These are phyloP conservation scores for Acanthochlamys bracteata DNA, from an alignment of 106 monocot genomes.

Conservation along the genomic window DNA sequence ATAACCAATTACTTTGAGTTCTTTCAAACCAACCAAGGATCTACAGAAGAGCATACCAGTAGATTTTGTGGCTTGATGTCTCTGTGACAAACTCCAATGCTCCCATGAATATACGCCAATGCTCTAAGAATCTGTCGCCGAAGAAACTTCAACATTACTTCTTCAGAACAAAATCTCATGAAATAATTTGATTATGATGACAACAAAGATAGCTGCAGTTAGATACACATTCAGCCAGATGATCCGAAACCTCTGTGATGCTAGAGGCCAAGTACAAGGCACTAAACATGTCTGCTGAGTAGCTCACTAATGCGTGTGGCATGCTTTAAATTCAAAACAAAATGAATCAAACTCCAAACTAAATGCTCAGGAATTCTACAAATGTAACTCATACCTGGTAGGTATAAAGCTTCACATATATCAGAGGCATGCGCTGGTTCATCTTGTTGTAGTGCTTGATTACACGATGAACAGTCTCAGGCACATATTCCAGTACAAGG, in stretches of 20 bases:
- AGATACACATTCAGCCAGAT: too few species aligned
- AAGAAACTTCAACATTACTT: not conserved
- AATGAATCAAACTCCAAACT: not conserved
- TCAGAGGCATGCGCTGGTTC: slow-evolving; percentile 50
- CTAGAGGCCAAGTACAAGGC: too few species aligned
- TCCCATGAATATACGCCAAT: slow-evolving; percentile 59
- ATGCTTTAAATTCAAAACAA: too few species aligned
- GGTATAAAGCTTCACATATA: slow-evolving; percentile 54
- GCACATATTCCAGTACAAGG: slow-evolving; percentile 55
- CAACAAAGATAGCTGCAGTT: too few species aligned
- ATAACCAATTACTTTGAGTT: too few species aligned
- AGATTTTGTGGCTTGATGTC: slow-evolving; percentile 78
- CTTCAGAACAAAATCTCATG: not conserved
- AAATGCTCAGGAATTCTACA: not conserved
- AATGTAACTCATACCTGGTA: slow-evolving; percentile 29
- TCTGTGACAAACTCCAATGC: slow-evolving; percentile 68
- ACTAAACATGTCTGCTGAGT: too few species aligned
- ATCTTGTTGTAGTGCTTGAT: slow-evolving; percentile 51
- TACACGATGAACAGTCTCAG: slow-evolving; percentile 57
- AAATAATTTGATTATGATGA: not conserved
- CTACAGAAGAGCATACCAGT: slow-evolving; percentile 24
- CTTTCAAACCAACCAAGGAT: too few species aligned
- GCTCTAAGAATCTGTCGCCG: slow-evolving; percentile 54
- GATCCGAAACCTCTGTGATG: too few species aligned
- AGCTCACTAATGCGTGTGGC: too few species aligned